Evolutionary conservation across 495 filamentous ascomycete species (phyloP).

Genomic region (Aspergillus bridgeri): DNA sequence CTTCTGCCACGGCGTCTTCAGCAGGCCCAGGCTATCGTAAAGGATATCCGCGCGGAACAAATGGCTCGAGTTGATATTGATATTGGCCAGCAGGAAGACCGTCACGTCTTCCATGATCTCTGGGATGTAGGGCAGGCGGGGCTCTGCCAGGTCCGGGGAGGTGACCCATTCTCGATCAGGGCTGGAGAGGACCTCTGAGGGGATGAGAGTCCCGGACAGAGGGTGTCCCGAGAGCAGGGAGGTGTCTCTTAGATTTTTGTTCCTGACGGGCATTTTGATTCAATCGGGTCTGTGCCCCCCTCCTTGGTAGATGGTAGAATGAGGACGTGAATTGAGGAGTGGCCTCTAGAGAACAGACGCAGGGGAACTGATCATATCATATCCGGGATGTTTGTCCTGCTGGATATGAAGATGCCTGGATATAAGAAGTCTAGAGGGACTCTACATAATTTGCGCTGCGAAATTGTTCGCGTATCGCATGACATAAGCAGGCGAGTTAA

Average conservation of each 20-base stretch:
- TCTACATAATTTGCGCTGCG: no score
- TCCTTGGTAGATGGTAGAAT: no score
- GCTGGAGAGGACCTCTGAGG: conserved; percentile 15
- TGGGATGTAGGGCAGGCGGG: conserved; percentile 47
- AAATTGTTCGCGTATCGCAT: not conserved
- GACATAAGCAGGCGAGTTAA: not conserved
- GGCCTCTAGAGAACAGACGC: no score
- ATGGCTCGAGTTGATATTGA: conserved; percentile 79
- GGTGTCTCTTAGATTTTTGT: conserved; percentile 18
- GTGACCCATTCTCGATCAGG: conserved; percentile 29
- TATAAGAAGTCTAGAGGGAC: no score
- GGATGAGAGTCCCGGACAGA: conserved; percentile 26
- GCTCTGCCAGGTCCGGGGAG: conserved; percentile 30
- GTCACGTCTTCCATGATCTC: conserved; percentile 61
- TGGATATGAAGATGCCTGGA: no score
- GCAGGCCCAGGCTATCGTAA: conserved; percentile 45
- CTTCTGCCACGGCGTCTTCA: conserved; percentile 28
- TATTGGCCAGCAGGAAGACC: conserved; percentile 74
- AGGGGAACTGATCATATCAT: no score
- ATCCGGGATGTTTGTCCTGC: no score
- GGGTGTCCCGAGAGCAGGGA: conserved; percentile 29
- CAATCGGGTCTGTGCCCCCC: no score
- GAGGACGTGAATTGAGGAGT: no score
- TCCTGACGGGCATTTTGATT: conserved; percentile 1
- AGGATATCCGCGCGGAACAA: conserved; percentile 87